Base-by-base conservation (phyloP, 73 alveolate species). In the Tetrahymena elliotti region DNA sequence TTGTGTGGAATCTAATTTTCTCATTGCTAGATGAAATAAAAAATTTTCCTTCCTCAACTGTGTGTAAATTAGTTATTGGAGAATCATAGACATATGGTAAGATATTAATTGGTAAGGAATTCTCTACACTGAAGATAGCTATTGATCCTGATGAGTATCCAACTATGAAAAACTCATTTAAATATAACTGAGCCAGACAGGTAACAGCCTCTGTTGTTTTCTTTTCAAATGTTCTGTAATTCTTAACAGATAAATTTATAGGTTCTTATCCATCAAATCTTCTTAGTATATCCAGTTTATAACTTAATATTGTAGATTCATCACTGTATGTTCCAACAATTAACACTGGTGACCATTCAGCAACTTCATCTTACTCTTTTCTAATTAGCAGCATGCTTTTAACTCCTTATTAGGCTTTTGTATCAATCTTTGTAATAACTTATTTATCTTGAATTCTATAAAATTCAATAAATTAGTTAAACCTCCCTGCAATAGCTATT, bases 91-190 rank as follows among this genome's bases (percentile, higher is more conserved):
- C 88, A 10, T 18, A 68, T 68, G 88, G 88, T 68, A 68, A 31
- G 88, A 68, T 31, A 68, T 68, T 68, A 18, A 68, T 68, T 2
- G 88, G 88, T 0, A 68, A 36, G 11, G 88, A 68, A 68, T n/a
- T 27, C 36, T 68, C 88, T 2, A 68, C 88, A n/a, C 88, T 68
- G 88, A 68, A 68, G n/a, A 93, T 93, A 5, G 96, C 47, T 36
- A 93, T 93, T 52, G 94, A 82, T 34, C 96, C 96, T 18, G 96
- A 82, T 33, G 96, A 93, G 35, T 93, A 93, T 93, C 96, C 96
- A 7, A 93, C 96, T 0, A 93, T 93, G 18, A 93, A 93, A 35
- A 54, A 93, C 33, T 93, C 96, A 18, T 93, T 93, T 54, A 93
- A 93, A 82, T 93, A 93, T 68, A 93, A 93, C 38, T 93, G 83